Evolutionary conservation across 164 flowering plant species (phyloP), one percentile per base, ranked within the genome.

Genomic region (Vitis rupestris): DNA sequence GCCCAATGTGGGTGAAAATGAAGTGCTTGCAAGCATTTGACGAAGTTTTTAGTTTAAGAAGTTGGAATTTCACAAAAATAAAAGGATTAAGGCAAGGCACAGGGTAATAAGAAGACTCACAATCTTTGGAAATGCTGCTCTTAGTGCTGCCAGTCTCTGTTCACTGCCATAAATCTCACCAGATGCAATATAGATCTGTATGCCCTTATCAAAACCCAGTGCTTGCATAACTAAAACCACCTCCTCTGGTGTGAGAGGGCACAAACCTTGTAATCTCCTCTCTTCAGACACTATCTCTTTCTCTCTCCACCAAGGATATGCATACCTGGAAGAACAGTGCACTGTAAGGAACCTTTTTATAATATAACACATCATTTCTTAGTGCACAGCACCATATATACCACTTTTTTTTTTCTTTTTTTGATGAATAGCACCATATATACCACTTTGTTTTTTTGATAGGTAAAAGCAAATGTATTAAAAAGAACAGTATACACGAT

Each of bases 231-330:
- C 74, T 67, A 93, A 73, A 30, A 94, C 79, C 14, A 88, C 76
- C 79, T 93, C 99, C 77, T 93, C 98, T 9, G 99, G 99, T 29
- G 98, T 92, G 70, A 96, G 89, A 83, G 99, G 99, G 71, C 99
- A 96, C 48, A 89, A 71, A 59, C 99, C 99, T 70, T 83, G 92
- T 50, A 80, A 77, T 80, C 98, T 85, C 82, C 73, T 89, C 82
- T 84, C 88, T 70, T 87, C 93, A 67, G 99, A 90, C 7, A 83
- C 78, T 58, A 96, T 90, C 80, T 96, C 97, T 75, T 96, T 93
- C 74, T 92, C 98, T 70, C 95, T 94, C 99, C 99, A 96, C 99
- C 98, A 96, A 55, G 94, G 97, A 63, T 82, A 93, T 70, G 97
- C 93, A 80, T 93, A 93, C 80, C 99, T 96, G 81, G 67, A 74